Percentiles rank a stretch among this genome's conserved stretches.
Conservation (phyloP, 2,329 filamentous ascomycete genomes). For the Fusarium bactridioides region DNA sequence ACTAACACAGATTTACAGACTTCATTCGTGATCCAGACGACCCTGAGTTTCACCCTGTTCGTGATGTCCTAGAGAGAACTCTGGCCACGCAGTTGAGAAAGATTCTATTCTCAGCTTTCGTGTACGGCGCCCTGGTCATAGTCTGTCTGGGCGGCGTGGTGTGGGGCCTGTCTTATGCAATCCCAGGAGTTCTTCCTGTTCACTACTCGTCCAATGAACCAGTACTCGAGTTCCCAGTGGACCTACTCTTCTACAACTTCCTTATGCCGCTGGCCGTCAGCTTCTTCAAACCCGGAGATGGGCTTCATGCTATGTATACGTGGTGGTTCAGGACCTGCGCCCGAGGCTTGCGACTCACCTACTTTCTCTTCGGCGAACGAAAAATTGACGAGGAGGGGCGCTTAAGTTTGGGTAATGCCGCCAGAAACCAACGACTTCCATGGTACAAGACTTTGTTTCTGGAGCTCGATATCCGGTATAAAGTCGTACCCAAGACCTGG, state of each 20-base stretch:
- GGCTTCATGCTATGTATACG: conserved; percentile 83
- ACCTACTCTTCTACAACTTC: conserved; percentile 96
- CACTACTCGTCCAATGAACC: conserved; percentile 94
- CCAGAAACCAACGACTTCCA: conserved; percentile 44
- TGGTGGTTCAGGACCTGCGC: conserved; percentile 98
- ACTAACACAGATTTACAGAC: conserved; percentile 59
- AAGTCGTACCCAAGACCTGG: conserved; percentile 66
- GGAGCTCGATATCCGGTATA: conserved; percentile 52
- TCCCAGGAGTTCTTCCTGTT: conserved; percentile 81
- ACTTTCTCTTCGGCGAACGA: conserved; percentile 91
- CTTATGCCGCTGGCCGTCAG: conserved; percentile 87
- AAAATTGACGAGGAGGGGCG: conserved; percentile 82
- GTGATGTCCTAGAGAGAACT: conserved; percentile 93
- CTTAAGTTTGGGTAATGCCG: conserved; percentile 55
- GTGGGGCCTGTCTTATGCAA: conserved; percentile 79
- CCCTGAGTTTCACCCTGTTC: conserved; percentile 96
- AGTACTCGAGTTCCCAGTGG: conserved; percentile 91
- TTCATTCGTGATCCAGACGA: conserved; percentile 99
- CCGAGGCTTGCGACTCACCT: conserved; percentile 78
- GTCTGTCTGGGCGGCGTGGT: conserved; percentile 94
- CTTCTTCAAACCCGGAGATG: conserved; percentile 85
- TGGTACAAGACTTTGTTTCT: conserved; percentile 56
- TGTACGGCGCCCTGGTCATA: conserved; percentile 92
- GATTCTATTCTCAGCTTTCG: conserved; percentile 93
- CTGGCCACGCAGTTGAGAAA: conserved; percentile 93